A percentile compares a stretch with the other conserved stretches of the same genome.
phyloP scores from a whole-genome alignment of 2,329 filamentous ascomycete species.

The Tolypocladium inflatum region DNA sequence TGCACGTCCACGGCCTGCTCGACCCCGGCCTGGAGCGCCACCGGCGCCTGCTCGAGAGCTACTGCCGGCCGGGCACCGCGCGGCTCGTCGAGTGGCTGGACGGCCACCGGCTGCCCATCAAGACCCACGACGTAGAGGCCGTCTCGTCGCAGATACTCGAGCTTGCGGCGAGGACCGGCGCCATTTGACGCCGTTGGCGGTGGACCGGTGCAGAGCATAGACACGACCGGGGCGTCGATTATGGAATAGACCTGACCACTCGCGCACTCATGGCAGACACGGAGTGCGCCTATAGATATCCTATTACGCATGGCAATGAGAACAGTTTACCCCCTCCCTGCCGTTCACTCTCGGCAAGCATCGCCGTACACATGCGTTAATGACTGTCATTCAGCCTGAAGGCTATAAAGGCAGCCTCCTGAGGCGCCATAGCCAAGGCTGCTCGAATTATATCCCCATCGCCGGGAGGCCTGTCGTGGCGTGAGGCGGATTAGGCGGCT shows the following conservation, averaged over 20 bases:
- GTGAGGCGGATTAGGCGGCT: no score
- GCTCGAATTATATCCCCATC: no score
- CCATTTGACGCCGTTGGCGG: background rate
- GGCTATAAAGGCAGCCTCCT: no score
- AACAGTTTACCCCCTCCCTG: background rate
- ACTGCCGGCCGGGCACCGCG: constrained; percentile 45
- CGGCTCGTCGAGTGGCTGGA: constrained; percentile 65
- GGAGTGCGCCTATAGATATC: background rate
- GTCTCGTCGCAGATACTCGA: constrained; percentile 16
- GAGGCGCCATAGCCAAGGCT: no score
- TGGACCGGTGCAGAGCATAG: background rate
- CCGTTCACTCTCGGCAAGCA: background rate
- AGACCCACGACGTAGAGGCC: constrained; percentile 51
- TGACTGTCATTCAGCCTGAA: no score
- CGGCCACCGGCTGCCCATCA: constrained; percentile 61
- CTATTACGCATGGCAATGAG: background rate
- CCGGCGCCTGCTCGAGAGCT: constrained; percentile 41
- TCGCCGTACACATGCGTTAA: no score
- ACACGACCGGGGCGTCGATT: background rate
- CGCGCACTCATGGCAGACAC: background rate
- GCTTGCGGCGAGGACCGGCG: constrained; percentile 10
- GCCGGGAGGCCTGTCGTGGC: no score
- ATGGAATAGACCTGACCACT: background rate
- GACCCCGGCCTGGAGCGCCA: constrained; percentile 52
- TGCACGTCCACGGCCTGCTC: constrained; percentile 35